phyloP scores from a whole-genome alignment of 768 basidiomycete genomes.

The Tricholoma matsutake region DNA sequence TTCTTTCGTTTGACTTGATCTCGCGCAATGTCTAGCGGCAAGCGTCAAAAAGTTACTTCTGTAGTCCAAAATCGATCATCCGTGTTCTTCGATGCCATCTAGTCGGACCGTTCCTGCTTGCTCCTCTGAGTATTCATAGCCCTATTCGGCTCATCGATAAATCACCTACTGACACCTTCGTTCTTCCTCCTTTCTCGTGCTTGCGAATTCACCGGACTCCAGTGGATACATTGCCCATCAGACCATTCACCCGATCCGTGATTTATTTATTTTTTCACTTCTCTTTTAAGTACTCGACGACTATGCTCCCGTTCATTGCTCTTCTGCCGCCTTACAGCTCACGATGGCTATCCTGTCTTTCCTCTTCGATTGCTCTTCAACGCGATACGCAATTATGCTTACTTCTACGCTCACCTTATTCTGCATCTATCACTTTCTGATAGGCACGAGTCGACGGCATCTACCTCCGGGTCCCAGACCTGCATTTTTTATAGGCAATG shows the following conservation, averaged over 20 bases:
- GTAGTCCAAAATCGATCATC: constrained; percentile 21
- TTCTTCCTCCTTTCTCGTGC: neutral
- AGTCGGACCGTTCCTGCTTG: constrained; percentile 12
- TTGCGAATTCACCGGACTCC: constrained; percentile 5
- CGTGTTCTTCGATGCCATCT: constrained; percentile 16
- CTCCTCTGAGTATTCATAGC: neutral
- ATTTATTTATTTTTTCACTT: constrained; percentile 5
- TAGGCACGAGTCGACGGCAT: constrained; percentile 19
- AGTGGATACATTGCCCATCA: constrained; percentile 6
- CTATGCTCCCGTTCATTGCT: neutral
- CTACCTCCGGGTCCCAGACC: constrained; percentile 48
- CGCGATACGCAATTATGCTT: constrained; percentile 10
- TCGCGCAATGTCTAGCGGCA: constrained; percentile 19
- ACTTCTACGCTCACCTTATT: constrained; percentile 10
- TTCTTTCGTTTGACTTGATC: constrained; percentile 17
- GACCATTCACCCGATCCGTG: constrained; percentile 12
- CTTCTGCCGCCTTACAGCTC: constrained; percentile 2
- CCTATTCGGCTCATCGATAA: constrained; percentile 10
- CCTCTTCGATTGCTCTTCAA: neutral
- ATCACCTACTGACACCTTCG: constrained; percentile 7
- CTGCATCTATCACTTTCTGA: constrained; percentile 22
- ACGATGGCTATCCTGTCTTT: constrained; percentile 7
- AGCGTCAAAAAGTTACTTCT: constrained; percentile 23
- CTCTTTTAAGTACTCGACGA: neutral
- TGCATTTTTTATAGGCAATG: constrained; percentile 46